Evolutionary conservation across 805 yeast species (phyloP).

Genomic region (Candida krabiensis): DNA sequence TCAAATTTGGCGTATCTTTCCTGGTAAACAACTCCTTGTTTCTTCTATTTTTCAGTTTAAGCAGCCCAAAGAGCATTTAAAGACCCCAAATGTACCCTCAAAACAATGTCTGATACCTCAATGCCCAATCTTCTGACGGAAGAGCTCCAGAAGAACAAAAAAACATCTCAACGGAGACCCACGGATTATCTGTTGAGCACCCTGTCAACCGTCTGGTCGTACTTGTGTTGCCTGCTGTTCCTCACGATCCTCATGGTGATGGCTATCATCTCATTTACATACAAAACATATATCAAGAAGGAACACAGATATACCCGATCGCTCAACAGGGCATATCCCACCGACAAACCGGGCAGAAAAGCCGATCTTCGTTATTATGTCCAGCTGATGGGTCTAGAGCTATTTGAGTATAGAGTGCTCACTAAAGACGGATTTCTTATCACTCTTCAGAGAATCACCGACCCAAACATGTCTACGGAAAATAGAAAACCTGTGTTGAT

Average conservation of each 20-base stretch:
- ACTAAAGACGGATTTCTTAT: conserved; percentile 82
- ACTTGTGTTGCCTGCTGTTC: conserved; percentile 24
- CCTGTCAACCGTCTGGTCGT: conserved; percentile 12
- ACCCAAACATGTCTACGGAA: conserved; percentile 39
- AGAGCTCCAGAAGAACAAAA: conserved; percentile 10
- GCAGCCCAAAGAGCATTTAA: too few relatives aligned
- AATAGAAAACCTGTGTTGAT: conserved; percentile 59
- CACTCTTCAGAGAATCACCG: conserved; percentile 60
- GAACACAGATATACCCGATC: conserved; percentile 10
- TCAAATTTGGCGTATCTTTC: too few relatives aligned
- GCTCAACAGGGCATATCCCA: conserved; percentile 24
- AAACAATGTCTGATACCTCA: conserved; percentile 6
- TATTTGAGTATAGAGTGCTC: conserved; percentile 57
- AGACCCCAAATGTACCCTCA: too few relatives aligned
- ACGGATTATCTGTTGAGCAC: conserved; percentile 9
- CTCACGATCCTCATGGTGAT: conserved; percentile 25
- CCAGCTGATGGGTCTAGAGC: conserved; percentile 54
- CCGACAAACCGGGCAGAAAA: conserved; percentile 31
- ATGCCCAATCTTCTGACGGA: conserved; percentile 11
- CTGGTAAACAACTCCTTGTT: too few relatives aligned
- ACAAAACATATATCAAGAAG: conserved; percentile 8
- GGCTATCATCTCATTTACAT: conserved; percentile 23
- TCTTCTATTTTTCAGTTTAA: too few relatives aligned
- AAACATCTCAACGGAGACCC: conserved; percentile 12
- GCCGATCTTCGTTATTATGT: conserved; percentile 65